Percentiles rank a stretch among this genome's conserved stretches.
Evolutionary conservation across 345 rosid species (phyloP).

Genomic region (Chamaenerion angustifolium): DNA sequence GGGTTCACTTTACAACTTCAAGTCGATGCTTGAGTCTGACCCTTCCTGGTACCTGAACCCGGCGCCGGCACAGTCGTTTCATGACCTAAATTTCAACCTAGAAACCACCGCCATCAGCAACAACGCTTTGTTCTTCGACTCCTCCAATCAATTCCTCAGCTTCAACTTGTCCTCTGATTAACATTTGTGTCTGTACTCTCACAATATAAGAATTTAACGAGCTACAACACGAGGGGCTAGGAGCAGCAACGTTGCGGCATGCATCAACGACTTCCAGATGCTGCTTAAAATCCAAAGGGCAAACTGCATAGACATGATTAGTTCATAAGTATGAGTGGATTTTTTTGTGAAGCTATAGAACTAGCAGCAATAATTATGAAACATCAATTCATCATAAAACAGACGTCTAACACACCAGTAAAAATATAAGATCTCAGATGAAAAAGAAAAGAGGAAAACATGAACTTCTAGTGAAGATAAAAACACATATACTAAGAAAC

Average conservation of each 20-base stretch:
- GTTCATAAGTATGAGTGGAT: neutral
- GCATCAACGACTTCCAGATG: slow-evolving; percentile 71
- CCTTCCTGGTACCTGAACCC: slow-evolving; percentile 12
- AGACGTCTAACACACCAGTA: too few species aligned
- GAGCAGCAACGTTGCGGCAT: slow-evolving; percentile 80
- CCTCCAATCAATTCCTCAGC: slow-evolving; percentile 3
- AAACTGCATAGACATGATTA: slow-evolving; percentile 39
- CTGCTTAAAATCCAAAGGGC: slow-evolving; percentile 77
- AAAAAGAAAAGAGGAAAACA: too few species aligned
- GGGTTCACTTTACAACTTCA: slow-evolving; percentile 26
- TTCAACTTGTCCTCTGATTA: slow-evolving; percentile 28
- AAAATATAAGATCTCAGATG: too few species aligned
- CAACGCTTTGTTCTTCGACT: slow-evolving; percentile 21
- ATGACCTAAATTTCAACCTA: slow-evolving; percentile 13
- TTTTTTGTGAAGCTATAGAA: neutral
- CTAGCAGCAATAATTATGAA: too few species aligned
- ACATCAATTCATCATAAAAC: too few species aligned
- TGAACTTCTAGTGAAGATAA: too few species aligned
- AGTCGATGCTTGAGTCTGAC: slow-evolving; percentile 58
- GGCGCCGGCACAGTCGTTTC: slow-evolving; percentile 30
- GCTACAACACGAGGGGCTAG: slow-evolving; percentile 90
- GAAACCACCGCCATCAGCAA: slow-evolving; percentile 26
- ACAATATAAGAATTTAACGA: slow-evolving; percentile 67
- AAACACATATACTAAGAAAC: too few species aligned
- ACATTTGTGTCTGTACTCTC: slow-evolving; percentile 80